phyloP scores from a whole-genome alignment of 805 yeast genomes.

The Spathaspora sp. region DNA sequence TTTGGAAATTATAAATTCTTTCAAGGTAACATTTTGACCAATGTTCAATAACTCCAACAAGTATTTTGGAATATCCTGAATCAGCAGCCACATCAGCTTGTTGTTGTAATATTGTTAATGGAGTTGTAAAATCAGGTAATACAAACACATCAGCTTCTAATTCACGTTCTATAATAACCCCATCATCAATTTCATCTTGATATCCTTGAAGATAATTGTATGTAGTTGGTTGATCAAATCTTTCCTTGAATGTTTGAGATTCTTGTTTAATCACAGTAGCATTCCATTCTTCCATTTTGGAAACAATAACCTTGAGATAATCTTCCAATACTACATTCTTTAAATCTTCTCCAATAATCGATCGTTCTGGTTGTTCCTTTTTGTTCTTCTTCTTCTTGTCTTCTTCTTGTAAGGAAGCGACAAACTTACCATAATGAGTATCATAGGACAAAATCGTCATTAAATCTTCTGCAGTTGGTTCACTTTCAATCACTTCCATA shows the following conservation, averaged over 20 bases:
- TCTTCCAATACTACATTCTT: conserved; percentile 74
- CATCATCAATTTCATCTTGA: conserved; percentile 36
- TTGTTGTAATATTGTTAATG: conserved; percentile 81
- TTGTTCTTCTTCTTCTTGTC: conserved; percentile 20
- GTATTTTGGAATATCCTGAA: conserved; percentile 73
- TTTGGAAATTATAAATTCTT: conserved; percentile 63
- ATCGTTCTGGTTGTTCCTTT: conserved; percentile 16
- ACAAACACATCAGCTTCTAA: conserved; percentile 49
- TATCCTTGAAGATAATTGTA: conserved; percentile 52
- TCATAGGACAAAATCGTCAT: conserved; percentile 76
- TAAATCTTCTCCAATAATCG: conserved; percentile 67
- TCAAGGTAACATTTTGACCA: conserved; percentile 58
- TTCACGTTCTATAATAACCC: conserved; percentile 27
- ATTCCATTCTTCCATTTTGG: conserved; percentile 85
- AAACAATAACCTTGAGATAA: conserved; percentile 65
- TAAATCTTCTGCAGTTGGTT: conserved; percentile 77
- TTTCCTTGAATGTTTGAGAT: conserved; percentile 54
- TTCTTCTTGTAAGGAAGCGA: conserved; percentile 21
- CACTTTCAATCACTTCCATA: conserved; percentile 58
- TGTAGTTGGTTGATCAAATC: conserved; percentile 70
- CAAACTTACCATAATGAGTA: conserved; percentile 50
- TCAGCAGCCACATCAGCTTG: conserved; percentile 87
- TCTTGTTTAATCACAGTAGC: conserved; percentile 64
- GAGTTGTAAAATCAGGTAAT: conserved; percentile 73
- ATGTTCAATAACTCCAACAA: conserved; percentile 73